Conservation (phyloP, 139 green algal genomes). For the Raphidocelis subcapitata region DNA sequence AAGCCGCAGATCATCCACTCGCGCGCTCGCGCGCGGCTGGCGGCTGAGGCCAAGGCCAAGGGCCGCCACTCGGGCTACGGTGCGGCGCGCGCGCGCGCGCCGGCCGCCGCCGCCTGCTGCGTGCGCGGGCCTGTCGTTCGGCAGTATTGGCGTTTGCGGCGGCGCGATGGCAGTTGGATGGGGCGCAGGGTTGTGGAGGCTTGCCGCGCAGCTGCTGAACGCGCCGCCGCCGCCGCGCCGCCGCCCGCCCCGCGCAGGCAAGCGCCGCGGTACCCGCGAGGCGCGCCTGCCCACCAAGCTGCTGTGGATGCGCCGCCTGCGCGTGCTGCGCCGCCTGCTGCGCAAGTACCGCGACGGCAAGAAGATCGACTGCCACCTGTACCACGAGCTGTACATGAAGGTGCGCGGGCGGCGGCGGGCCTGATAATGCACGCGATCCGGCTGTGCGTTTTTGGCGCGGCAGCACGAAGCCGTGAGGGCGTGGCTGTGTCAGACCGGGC, state of each 20-base stretch:
- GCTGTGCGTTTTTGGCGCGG: too few relatives aligned
- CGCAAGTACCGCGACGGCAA: conserved; percentile 98
- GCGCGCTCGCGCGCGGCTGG: conserved; percentile 74
- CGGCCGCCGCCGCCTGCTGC: too few relatives aligned
- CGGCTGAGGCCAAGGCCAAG: conserved; percentile 95
- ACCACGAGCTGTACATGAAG: conserved; percentile 98
- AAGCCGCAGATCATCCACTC: conserved; percentile 98
- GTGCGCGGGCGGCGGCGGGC: conserved; percentile 38
- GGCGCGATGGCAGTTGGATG: too few relatives aligned
- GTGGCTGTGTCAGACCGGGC: too few relatives aligned
- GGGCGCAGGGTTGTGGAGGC: too few relatives aligned
- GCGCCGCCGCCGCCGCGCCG: too few relatives aligned
- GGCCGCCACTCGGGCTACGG: conserved; percentile 97
- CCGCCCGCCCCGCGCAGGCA: conserved; percentile 65
- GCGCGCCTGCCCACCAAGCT: conserved; percentile 96
- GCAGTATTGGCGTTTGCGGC: conserved; percentile 2
- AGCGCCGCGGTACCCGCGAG: conserved; percentile 96
- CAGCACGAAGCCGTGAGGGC: too few relatives aligned
- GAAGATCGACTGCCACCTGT: conserved; percentile 99
- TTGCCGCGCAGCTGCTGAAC: too few relatives aligned
- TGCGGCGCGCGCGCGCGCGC: conserved; percentile 46
- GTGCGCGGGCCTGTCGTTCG: not conserved
- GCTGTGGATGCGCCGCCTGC: conserved; percentile 95
- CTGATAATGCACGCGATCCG: too few relatives aligned
- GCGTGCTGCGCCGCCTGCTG: conserved; percentile 94